Base-by-base conservation (phyloP, 495 filamentous ascomycete species). In the Hypoxylon subgilvum region DNA sequence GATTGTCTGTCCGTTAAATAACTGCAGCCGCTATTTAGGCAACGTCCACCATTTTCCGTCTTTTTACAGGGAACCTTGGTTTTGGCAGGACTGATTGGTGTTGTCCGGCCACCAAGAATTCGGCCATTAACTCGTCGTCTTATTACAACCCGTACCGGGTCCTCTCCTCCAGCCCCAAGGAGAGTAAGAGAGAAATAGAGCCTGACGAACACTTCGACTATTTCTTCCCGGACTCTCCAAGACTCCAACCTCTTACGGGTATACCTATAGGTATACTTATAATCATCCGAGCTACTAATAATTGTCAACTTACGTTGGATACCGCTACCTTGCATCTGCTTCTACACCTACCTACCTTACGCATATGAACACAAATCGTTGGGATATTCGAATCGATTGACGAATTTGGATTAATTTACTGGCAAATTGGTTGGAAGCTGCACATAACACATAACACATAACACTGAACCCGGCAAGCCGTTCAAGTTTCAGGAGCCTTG, bases 121-220 rank as follows among this genome's bases (percentile, higher is more conserved):
- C 54, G 61, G 39, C 40, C 61, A 58, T 64, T 59, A 59, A 55
- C 45, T 53, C 46, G 36, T 23, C 14, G 13, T 47, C 22, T 49
- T 64, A 43, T 59, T 64, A 64, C 59, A 59, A 50, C 49, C 46
- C 34, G 27, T 41, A 36, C 38, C 39, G 14, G 52, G 23, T 14
- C 44, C 23, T 42, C 18, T 18, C 16, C 39, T 42, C 39, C 39
- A 23, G 27, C 19, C 5, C 44, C 58, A 50, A 45, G 14, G 23
- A 27, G 39, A 42, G 34, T 39, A 58, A 50, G 40, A 12, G 23
- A 27, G 39, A 42, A 27, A 56, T 45, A 19, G n/a, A 40, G 9
- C 48, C 49, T 23, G 49, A 36, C 38, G 16, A 63, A 23, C 23
- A 34, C 28, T 49, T 56, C 27, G 43, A 32, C 28, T 17, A 34